Conservation (phyloP, 192 early-diverging fungal genomes). For the Dissophora ornata region DNA sequence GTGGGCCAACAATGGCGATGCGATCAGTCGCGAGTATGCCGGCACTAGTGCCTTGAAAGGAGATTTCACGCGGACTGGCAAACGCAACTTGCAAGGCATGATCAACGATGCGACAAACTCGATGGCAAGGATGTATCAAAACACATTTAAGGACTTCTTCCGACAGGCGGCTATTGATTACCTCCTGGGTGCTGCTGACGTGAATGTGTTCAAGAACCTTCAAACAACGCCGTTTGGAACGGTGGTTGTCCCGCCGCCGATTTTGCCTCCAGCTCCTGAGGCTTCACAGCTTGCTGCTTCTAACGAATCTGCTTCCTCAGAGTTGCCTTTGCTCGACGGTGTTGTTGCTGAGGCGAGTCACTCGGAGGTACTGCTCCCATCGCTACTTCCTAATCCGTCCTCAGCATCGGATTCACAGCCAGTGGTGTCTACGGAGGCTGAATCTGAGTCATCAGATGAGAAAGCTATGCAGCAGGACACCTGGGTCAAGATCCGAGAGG, state of each 20-base stretch:
- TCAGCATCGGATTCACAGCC: not conserved
- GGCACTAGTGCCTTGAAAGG: conserved; percentile 84
- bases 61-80: conserved; percentile 82
- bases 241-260: conserved; percentile 30
- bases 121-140: conserved; percentile 77
- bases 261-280: conserved; percentile 10
- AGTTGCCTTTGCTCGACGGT: not conserved
- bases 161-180: conserved; percentile 71
- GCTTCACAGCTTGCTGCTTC: not conserved
- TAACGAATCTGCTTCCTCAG: too few relatives aligned
- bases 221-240: conserved; percentile 52
- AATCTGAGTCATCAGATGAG: conserved; percentile 31
- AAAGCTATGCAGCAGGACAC: conserved; percentile 58
- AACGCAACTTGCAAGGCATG: conserved; percentile 77
- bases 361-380: conserved; percentile 10
- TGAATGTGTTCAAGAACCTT: conserved; percentile 51
- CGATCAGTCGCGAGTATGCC: conserved; percentile 80
- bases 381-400: conserved; percentile 6
- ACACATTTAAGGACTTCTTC: conserved; percentile 80
- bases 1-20: conserved; percentile 88
- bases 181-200: conserved; percentile 52
- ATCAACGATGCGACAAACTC: conserved; percentile 85
- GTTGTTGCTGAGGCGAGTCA: not conserved
- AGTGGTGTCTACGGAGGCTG: not conserved
- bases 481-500: conserved; percentile 48